Conservation (phyloP, 192 early-diverging fungal genomes). For the Coemansia sp. region DNA sequence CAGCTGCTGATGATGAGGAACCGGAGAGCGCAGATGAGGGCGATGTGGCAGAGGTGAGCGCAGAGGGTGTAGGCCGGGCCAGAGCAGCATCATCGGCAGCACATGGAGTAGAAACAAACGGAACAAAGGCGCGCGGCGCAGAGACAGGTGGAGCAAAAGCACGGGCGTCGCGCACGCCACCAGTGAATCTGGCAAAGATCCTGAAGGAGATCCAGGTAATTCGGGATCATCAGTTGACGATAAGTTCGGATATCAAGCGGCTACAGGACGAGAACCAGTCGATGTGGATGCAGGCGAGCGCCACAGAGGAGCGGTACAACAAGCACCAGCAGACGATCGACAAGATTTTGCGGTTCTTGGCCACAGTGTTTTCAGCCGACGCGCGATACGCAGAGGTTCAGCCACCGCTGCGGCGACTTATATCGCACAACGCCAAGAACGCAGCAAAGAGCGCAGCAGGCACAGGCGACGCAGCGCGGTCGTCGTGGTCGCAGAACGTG, state of each 20-base stretch:
- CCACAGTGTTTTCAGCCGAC: constrained; percentile 74
- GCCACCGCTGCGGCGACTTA: constrained; percentile 42
- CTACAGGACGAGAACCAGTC: constrained; percentile 87
- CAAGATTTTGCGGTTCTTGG: constrained; percentile 90
- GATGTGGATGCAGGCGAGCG: constrained; percentile 82
- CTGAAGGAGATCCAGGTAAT: constrained; percentile 82
- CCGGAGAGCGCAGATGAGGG: constrained; percentile 49
- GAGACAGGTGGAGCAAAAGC: background rate
- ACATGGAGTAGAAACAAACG: background rate
- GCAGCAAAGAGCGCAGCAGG: background rate
- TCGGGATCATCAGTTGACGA: constrained; percentile 86
- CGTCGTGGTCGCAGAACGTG: constrained; percentile 21
- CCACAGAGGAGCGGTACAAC: constrained; percentile 74
- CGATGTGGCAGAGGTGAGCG: background rate
- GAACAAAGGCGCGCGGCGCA: background rate
- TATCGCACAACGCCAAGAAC: constrained; percentile 27
- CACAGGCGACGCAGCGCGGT: background rate
- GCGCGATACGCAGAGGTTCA: constrained; percentile 29
- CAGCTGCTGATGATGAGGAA: constrained; percentile 9
- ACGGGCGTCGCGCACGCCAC: constrained; percentile 25
- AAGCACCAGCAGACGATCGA: constrained; percentile 90
- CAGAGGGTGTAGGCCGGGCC: background rate
- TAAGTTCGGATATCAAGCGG: constrained; percentile 80
- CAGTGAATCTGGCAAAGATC: constrained; percentile 30
- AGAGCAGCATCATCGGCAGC: background rate